Evolutionary conservation across 1,284 basidiomycete species (phyloP).

Genomic region (Meripilus lineatus): DNA sequence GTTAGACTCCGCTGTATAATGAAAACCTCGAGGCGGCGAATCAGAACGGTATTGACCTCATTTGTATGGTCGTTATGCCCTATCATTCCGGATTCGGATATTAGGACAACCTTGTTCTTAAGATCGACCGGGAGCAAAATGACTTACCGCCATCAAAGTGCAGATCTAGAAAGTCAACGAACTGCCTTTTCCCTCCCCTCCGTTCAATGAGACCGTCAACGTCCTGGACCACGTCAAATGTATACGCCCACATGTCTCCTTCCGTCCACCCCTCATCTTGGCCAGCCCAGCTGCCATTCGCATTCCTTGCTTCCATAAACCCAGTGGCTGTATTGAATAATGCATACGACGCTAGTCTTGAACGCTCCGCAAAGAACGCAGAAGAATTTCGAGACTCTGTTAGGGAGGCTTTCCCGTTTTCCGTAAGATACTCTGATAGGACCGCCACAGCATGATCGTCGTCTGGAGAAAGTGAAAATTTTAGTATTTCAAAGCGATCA

Average conservation of each 20-base stretch:
- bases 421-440: constrained; percentile 47
- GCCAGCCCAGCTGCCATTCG: constrained; percentile 70
- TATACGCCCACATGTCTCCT: constrained; percentile 83
- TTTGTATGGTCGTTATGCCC: constrained; percentile 84
- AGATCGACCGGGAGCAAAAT: not conserved
- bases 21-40: not conserved
- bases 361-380: constrained; percentile 53
- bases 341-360: constrained; percentile 51
- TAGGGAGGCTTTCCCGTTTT: constrained; percentile 45
- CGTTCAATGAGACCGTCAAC: constrained; percentile 57
- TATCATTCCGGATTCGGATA: constrained; percentile 12
- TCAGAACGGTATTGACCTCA: constrained; percentile 42
- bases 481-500: no score
- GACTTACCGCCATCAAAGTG: constrained; percentile 65
- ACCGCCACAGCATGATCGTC: constrained; percentile 74
- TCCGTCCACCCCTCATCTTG: constrained; percentile 72
- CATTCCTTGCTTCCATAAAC: constrained; percentile 78
- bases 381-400: no score
- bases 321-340: constrained; percentile 72
- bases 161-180: constrained; percentile 66
- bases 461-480: constrained; percentile 42
- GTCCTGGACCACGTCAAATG: constrained; percentile 74
- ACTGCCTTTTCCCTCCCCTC: constrained; percentile 60
- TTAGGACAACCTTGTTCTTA: not conserved
- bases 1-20: no score